Base-by-base conservation (phyloP, 2,329 filamentous ascomycete genomes). In the Sphaerulina vaccinii region DNA sequence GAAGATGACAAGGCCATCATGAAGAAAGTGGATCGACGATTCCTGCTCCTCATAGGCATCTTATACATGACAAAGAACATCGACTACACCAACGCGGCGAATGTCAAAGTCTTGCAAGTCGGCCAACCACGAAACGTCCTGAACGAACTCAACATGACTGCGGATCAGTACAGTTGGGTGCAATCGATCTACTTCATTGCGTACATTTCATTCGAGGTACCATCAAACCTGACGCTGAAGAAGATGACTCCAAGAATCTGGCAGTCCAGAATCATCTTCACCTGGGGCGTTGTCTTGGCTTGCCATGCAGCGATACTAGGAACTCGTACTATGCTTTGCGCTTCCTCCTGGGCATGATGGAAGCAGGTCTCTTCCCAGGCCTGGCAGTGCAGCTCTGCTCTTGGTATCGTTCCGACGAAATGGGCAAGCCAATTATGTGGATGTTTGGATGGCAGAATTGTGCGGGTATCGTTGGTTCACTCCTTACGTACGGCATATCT, bases 291-390 rank as follows among this genome's bases (percentile, higher is more conserved):
- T 44, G 75, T 75, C 4, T 83, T 83, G 52, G 81, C 65, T 4
- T 68, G 65, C 38, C 65, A 68, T 35, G 65, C 65, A 16, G 64
- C 65, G 1, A 59, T 64, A 66, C 62, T 19, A 58, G 58, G 23
- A 51, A 66, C 7, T 59, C 63, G 7, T 49, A 64, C 2, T 68
- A 63, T 36, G 60, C 60, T 2, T 23, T 54, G 10, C 40, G 81
- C 1, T 59, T 80, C 11, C 73, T 82, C 13, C 75, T 90, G 1
- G 87, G 87, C 19, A 73, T 90, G 33, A 79, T 80, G 15, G 88
- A 93, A 68, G 76, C 87, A 8, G 88, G 87, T 5, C 75, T 91
- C 0, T 78, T 78, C 46, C 70, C 32, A 61, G 69, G 68, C 13
- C 50, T 60, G 76, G 74, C 66, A 75, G 36, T 72, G 36, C 57